Base-by-base conservation (phyloP, 176 grass and related monocot species). In the Olyra latifolia region DNA sequence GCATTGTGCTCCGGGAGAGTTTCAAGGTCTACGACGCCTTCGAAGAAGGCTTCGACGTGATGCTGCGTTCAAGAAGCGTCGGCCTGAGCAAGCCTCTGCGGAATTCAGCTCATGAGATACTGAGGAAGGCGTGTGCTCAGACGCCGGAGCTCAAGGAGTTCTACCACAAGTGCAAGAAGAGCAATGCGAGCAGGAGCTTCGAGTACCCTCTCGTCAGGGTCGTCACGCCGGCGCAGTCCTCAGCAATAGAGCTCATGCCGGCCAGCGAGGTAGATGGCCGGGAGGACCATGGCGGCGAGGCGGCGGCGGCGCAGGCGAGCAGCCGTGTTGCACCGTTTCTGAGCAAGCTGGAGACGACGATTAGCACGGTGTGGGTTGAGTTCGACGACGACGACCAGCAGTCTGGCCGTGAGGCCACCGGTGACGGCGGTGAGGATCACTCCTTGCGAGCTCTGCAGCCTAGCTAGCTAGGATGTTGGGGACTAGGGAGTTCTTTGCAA, bases 301-400 rank as follows among this genome's bases (percentile, higher is more conserved):
- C 48, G 74, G 40, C 48, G 74, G 40, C 20, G 0, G 23, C 5
- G 2, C 27, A 41, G 59, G 75, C 27, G 30, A 54, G 23, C 53
- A 52, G 15, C 4, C 35, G 24, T 6, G 72, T 28, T 5, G 32
- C 68, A 12, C 28, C 53, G 40, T 88, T 90, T 39, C 19, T 61
- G 38, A 69, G 70, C 66, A 98, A 87, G 83, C 68, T 98, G 58
- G 87, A 99, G 87, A 88, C 96, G 9, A 93, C 86, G 50, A 88
- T 99, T 82, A 99, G 88, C 88, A 91, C 90, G 30, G 90, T 95
- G 46, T 99, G 96, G 96, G 90, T 99, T 3, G 84, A 88, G 72
- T 95, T 99, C 71, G 88, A 91, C 27, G 82, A 93, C 15, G 78
- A 87, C 11, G 69, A 28, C 35, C 48, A 79, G 30, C 46, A 84